These are phyloP conservation scores for Furcasterigmium furcatum DNA, from an alignment of 2,329 filamentous ascomycete genomes.

Conservation along the genomic window DNA sequence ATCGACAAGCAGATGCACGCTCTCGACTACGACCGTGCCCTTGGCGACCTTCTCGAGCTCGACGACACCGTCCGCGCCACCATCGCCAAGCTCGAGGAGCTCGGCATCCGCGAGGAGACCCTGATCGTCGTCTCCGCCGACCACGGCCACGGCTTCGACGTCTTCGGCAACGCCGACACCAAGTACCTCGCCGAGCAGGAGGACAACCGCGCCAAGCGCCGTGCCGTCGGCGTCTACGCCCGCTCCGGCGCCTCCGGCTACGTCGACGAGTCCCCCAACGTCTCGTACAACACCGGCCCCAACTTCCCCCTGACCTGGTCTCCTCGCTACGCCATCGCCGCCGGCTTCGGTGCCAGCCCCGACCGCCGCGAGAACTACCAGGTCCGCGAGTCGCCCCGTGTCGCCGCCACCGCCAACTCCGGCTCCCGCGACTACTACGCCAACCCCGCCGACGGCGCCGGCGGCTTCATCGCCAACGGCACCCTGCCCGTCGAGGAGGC, in stretches of 20 bases:
- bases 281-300: slow-evolving; percentile 68
- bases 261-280: slow-evolving; percentile 51
- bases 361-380: slow-evolving; percentile 76
- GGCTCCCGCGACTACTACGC: slow-evolving; percentile 53
- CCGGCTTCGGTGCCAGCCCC: slow-evolving; percentile 67
- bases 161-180: slow-evolving; percentile 79
- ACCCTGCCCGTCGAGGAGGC: slow-evolving; percentile 61
- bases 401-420: slow-evolving; percentile 46
- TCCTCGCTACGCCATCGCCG: slow-evolving; percentile 76
- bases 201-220: slow-evolving; percentile 69
- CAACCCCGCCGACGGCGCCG: slow-evolving; percentile 62
- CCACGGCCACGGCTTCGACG: slow-evolving; percentile 86
- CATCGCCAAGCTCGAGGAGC: slow-evolving; percentile 62
- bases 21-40: slow-evolving; percentile 80
- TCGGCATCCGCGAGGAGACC: slow-evolving; percentile 70
- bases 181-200: slow-evolving; percentile 66
- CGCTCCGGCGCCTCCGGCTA: slow-evolving; percentile 76
- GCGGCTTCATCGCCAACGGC: slow-evolving; percentile 73
- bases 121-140: slow-evolving; percentile 81
- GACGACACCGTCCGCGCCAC: slow-evolving; percentile 80
- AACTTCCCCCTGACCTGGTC: slow-evolving; percentile 85
- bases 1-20: slow-evolving; percentile 90
- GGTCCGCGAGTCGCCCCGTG: slow-evolving; percentile 63
- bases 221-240: slow-evolving; percentile 70
- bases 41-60: slow-evolving; percentile 81